These are phyloP conservation scores for Pseudogymnoascus sp. DNA, from an alignment of 2,329 filamentous ascomycete species.

Conservation along the genomic window DNA sequence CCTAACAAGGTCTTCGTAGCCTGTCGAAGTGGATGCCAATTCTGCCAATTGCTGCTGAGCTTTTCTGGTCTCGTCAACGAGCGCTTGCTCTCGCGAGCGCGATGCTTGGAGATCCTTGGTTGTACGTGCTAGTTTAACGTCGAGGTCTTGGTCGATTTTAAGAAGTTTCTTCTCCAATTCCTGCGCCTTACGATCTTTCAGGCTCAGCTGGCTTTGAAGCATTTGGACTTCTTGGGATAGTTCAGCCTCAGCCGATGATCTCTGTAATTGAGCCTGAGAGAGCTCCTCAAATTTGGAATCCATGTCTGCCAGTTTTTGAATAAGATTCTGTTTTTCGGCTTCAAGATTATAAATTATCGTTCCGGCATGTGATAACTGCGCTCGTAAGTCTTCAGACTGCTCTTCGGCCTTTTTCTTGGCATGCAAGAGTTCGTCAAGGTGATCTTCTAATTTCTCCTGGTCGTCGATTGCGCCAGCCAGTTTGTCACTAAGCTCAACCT, in stretches of 20 bases:
- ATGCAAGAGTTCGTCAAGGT: constrained; percentile 80
- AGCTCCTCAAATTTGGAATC: constrained; percentile 66
- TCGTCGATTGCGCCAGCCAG: constrained; percentile 87
- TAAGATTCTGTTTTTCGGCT: constrained; percentile 72
- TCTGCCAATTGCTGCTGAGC: constrained; percentile 81
- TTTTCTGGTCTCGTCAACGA: constrained; percentile 72
- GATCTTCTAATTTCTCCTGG: constrained; percentile 87
- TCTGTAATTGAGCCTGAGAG: constrained; percentile 62
- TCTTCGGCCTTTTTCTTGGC: constrained; percentile 86
- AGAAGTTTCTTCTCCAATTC: constrained; percentile 81
- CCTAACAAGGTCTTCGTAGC: constrained; percentile 88
- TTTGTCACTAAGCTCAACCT: constrained; percentile 88
- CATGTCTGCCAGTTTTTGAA: constrained; percentile 59
- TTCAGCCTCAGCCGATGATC: constrained; percentile 67
- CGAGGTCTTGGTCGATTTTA: constrained; percentile 80
- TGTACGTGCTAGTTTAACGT: constrained; percentile 71
- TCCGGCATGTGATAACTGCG: constrained; percentile 86
- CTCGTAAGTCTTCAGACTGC: constrained; percentile 70
- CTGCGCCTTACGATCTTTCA: constrained; percentile 84
- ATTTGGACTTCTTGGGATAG: constrained; percentile 82
- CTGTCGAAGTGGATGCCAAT: constrained; percentile 83
- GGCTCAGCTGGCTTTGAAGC: constrained; percentile 78
- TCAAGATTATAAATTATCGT: constrained; percentile 80
- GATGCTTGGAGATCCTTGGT: constrained; percentile 73
- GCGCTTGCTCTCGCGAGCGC: constrained; percentile 67